These are phyloP conservation scores for Chiua virens DNA, from an alignment of 768 basidiomycete species.

Conservation along the genomic window DNA sequence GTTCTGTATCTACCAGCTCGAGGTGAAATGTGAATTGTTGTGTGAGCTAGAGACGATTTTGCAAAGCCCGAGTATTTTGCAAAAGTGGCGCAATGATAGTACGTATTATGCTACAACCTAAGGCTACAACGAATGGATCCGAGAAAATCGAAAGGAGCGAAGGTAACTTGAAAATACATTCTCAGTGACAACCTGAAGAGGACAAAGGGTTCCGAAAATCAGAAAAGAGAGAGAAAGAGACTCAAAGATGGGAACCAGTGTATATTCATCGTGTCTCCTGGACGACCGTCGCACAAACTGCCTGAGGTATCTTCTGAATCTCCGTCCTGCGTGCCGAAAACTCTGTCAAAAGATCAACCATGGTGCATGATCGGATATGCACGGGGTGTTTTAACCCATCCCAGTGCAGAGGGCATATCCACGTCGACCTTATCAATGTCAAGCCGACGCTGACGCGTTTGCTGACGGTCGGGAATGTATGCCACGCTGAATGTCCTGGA, in stretches of 20 bases:
- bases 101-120: constrained; percentile 19
- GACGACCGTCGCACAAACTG: constrained; percentile 46
- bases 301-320: constrained; percentile 15
- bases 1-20: too few species aligned
- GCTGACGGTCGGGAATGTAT: not conserved
- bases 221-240: not conserved
- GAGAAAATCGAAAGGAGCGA: constrained; percentile 1
- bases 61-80: too few species aligned
- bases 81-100: too few species aligned
- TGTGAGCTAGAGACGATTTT: too few species aligned
- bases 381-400: not conserved
- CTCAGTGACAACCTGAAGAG: not conserved
- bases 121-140: not conserved
- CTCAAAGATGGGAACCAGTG: not conserved
- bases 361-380: not conserved
- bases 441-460: not conserved
- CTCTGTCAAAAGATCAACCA: not conserved
- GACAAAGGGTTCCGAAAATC: not conserved
- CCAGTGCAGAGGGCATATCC: not conserved
- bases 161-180: not conserved
- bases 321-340: not conserved
- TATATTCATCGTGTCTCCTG: constrained; percentile 32
- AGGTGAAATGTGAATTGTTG: too few species aligned
- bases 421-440: not conserved
- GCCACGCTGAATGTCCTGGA: constrained; percentile 5